Percentiles rank a stretch among this genome's conserved stretches.
Evolutionary conservation across 1,139 yeast species (phyloP).

Genomic region (Hemisphaericaspora lyxosophila): DNA sequence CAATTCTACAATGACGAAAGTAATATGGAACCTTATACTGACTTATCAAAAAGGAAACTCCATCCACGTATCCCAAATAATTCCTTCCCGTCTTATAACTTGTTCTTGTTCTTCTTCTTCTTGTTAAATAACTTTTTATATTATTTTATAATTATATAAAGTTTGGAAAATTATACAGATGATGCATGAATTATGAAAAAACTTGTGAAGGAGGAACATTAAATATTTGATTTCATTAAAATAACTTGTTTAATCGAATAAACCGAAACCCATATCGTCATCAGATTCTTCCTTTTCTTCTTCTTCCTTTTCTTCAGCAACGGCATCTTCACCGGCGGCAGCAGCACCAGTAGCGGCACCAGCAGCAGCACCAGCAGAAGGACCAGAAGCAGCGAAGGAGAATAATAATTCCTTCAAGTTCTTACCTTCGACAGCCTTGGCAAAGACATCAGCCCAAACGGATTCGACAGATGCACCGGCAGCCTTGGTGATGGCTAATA

Average conservation of each 20-base stretch:
- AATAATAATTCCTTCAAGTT: constrained; percentile 87
- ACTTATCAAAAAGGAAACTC: too few relatives aligned
- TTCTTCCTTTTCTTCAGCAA: constrained; percentile 51
- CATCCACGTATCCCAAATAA: too few relatives aligned
- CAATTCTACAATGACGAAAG: not conserved
- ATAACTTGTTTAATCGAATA: constrained; percentile 41
- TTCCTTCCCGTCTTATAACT: too few relatives aligned
- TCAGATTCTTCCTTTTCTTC: constrained; percentile 74
- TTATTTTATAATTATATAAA: constrained; percentile 1
- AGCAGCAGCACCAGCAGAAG: constrained; percentile 43
- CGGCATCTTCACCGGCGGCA: constrained; percentile 54
- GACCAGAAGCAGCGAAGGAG: constrained; percentile 63
- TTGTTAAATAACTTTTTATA: constrained; percentile 1
- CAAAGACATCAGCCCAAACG: constrained; percentile 94
- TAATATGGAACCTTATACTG: too few relatives aligned
- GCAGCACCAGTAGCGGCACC: constrained; percentile 66
- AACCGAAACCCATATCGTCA: constrained; percentile 76
- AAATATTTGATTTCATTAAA: not conserved
- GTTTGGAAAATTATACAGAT: constrained; percentile 1
- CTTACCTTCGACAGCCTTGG: constrained; percentile 97
- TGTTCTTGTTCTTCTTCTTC: too few relatives aligned
- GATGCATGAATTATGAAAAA: constrained; percentile 1
- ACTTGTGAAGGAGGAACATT: not conserved
- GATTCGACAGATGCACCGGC: constrained; percentile 86
- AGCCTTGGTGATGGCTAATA: constrained; percentile 78